These are phyloP conservation scores for Haplosporangium sp. DNA, from an alignment of 371 early-diverging fungal genomes.

Conservation along the genomic window DNA sequence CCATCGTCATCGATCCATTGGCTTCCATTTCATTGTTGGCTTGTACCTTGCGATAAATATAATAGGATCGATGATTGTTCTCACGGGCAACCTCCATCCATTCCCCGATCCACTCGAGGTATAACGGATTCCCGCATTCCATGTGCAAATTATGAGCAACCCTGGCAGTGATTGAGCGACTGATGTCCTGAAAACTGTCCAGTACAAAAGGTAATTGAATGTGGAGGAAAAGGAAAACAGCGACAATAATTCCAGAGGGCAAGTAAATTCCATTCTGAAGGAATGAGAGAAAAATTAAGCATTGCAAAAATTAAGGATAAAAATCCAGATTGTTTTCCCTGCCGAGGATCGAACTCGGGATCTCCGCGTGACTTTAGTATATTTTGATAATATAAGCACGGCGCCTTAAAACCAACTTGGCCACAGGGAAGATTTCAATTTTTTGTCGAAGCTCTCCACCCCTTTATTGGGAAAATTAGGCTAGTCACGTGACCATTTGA, in stretches of 20 bases:
- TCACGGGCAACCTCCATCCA: conserved; percentile 64
- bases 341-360: conserved; percentile 57
- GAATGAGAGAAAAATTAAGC: neutral
- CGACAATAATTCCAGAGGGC: neutral
- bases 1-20: neutral
- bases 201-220: neutral
- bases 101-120: conserved; percentile 71
- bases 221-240: neutral
- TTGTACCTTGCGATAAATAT: conserved; percentile 67
- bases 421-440: conserved; percentile 43
- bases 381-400: conserved; percentile 53
- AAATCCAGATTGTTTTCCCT: conserved; percentile 45
- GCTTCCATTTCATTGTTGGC: neutral
- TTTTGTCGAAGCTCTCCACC: neutral
- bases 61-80: conserved; percentile 57
- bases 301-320: conserved; percentile 6
- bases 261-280: too few species aligned
- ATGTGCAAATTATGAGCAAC: neutral
- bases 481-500: too few species aligned
- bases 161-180: neutral
- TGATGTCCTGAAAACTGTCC: too few species aligned
- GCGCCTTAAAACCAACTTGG: conserved; percentile 54
- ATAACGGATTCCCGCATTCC: conserved; percentile 71
- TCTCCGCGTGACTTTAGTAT: conserved; percentile 54
- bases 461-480: too few species aligned